phyloP scores from a whole-genome alignment of 306 rosid genomes.

The Cucurbita ficifolia region DNA sequence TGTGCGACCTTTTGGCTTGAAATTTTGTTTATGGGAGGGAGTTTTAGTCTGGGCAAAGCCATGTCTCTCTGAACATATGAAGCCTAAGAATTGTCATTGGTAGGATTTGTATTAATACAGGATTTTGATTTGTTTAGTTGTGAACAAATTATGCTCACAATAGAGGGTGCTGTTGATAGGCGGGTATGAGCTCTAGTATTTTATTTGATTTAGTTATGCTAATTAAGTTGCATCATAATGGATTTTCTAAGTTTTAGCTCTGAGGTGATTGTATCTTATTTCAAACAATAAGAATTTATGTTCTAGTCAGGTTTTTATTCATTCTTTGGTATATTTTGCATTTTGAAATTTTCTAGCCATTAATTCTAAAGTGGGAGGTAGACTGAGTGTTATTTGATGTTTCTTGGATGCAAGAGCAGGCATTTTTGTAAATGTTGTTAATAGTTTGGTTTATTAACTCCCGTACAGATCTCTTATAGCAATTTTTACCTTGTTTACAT shows the following conservation, averaged over 20 bases:
- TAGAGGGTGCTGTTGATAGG: not conserved
- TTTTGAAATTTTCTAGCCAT: not conserved
- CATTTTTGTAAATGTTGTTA: not conserved
- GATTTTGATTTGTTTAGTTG: not conserved
- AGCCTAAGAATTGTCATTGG: not conserved
- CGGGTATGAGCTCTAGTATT: not conserved
- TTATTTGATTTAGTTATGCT: not conserved
- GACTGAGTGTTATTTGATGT: not conserved
- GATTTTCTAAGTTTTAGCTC: not conserved
- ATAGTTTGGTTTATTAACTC: not conserved
- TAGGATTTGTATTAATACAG: not conserved
- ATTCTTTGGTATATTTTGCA: not conserved
- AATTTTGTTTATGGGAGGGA: not conserved
- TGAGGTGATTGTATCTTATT: not conserved
- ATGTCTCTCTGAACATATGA: not conserved
- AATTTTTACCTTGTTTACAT: not conserved
- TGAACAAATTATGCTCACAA: not conserved
- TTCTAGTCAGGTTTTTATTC: not conserved
- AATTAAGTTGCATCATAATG: not conserved
- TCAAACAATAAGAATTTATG: not conserved
- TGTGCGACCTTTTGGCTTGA: not conserved
- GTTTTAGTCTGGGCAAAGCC: not conserved
- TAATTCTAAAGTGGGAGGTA: not conserved
- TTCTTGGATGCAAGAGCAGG: not conserved
- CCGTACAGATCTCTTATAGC: not conserved